Base-by-base conservation (phyloP, 2,329 filamentous ascomycete species). In the Fusarium camptoceras region DNA sequence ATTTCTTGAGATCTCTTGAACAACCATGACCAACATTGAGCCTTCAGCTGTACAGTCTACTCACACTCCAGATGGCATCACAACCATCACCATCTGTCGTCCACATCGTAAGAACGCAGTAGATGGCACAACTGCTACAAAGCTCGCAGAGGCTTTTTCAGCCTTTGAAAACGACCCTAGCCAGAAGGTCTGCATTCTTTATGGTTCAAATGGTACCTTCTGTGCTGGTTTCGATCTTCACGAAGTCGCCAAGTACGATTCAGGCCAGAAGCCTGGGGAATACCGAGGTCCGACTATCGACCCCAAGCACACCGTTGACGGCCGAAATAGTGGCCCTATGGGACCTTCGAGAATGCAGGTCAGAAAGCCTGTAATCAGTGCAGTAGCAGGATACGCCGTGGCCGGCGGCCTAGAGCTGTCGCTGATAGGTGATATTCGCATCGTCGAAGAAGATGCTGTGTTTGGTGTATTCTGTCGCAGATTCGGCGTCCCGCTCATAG, bases 401-500 rank as follows among this genome's bases (percentile, higher is more conserved):
- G 61, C 61, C 1, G 61, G 61, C 5, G 61, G 61, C 0, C 3
- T 64, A 1, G 61, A 64, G 2, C 61, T 64, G 0, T 64, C 61
- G 3, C 61, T 64, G 3, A 39, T 64, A n/a, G 61, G 59, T 7
- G 61, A 64, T n/a, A 56, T 64, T 1, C 60, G 60, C 0, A 5
- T 64, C 11, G 60, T 20, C 7, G 60, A 64, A 16, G 60, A 64
- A 37, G 49, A 64, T 4, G 42, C 60, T 0, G 20, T 64, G 0
- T 64, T 63, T 11, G 60, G 60, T 6, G 60, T 64, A 1, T 63
- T 64, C 2, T 64, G 60, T 18, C 60, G 60, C 11, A 41, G 61
- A 30, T 64, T 64, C 24, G 61, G 61, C 10, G 61, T 64, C 2
- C 59, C 61, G 8, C 61, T 64, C 22, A 64, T 64, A 3, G 61